Base-by-base conservation (phyloP, 495 filamentous ascomycete species). In the Aspergillus bridgeri region DNA sequence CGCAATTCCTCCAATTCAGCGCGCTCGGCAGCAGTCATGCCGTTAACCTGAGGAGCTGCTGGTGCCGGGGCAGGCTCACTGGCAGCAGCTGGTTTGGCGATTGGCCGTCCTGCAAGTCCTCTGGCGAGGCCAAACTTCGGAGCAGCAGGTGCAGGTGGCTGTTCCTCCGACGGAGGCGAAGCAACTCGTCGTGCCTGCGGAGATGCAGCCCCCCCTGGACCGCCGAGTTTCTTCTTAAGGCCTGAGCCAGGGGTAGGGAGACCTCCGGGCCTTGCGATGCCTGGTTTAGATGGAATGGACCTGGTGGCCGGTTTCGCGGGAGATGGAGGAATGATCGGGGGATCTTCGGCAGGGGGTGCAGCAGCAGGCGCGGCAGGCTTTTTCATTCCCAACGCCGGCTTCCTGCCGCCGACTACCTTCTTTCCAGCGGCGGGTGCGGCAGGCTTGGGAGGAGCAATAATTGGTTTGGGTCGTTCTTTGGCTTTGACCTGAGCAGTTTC, bases 401-500 rank as follows among this genome's bases (percentile, higher is more conserved):
- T 86, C 68, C 86, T 87, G 17, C 69, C 71, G 8, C 69, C 71
- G 42, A 72, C 66, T 19, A 68, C 70, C 65, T 82, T 80, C 64
- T 73, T 76, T 7, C 56, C 73, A 56, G 74, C 68, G 5, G 81
- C 69, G 23, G 80, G 63, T n/a, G n/a, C n/a, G 13, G 78, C 74
- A 13, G 77, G 62, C 65, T 83, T 83, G 23, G 81, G 86, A 9
- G 91, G 88, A 42, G 84, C 82, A 48, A 86, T 74, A 43, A 83
- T 84, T 17, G 91, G 84, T 71, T 97, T 97, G 5, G 95, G 94
- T 64, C 96, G 94, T 60, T 95, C 93, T 69, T 98, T 98, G 43
- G 95, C 94, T 70, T 93, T 96, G 50, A 99, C 95, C 65, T 96
- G 88, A 2, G 95, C 95, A 2, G 84, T 84, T 25, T 96, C 92